A percentile compares a stretch with the other conserved stretches of the same genome.
phyloP scores from a whole-genome alignment of 2,329 filamentous ascomycete species.

The Penicillium brasilianum region DNA sequence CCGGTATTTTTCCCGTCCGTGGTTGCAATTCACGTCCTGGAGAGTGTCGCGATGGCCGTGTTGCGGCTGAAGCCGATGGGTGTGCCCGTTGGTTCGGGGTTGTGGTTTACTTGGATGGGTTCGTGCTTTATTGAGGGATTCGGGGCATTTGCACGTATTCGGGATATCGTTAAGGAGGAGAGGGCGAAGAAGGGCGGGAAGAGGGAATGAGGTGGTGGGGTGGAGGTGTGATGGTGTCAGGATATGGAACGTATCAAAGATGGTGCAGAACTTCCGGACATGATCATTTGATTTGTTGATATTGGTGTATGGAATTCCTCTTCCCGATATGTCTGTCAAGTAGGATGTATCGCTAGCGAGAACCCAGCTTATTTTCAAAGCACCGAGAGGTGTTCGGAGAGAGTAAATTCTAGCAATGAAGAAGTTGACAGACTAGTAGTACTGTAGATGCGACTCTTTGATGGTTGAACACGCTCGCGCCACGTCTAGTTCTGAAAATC shows the following conservation, averaged over 20 bases:
- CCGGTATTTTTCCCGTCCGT: slow-evolving; percentile 64
- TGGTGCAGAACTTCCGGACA: too few species aligned
- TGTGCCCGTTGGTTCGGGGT: slow-evolving; percentile 52
- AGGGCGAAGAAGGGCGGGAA: slow-evolving; percentile 38
- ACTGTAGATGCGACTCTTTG: not conserved
- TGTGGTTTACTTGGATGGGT: slow-evolving; percentile 62
- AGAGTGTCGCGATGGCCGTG: slow-evolving; percentile 59
- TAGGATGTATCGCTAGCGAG: not conserved
- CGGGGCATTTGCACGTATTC: slow-evolving; percentile 55
- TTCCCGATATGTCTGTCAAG: not conserved
- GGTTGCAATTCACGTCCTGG: slow-evolving; percentile 67
- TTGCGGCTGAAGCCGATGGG: slow-evolving; percentile 57
- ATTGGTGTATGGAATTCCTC: not conserved
- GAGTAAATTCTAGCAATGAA: too few species aligned
- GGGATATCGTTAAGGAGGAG: slow-evolving; percentile 50
- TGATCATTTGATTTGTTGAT: not conserved
- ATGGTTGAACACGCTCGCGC: not conserved
- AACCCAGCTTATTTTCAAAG: not conserved
- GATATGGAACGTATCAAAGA: not conserved
- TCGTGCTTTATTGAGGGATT: slow-evolving; percentile 60
- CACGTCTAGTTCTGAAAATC: not conserved
- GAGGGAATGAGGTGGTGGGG: slow-evolving; percentile 25
- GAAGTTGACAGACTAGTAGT: not conserved
- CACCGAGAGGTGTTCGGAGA: not conserved
- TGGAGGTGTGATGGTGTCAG: not conserved